These are phyloP conservation scores for Raffaelea ambrosiae DNA, from an alignment of 2,329 filamentous ascomycete genomes.

Conservation along the genomic window DNA sequence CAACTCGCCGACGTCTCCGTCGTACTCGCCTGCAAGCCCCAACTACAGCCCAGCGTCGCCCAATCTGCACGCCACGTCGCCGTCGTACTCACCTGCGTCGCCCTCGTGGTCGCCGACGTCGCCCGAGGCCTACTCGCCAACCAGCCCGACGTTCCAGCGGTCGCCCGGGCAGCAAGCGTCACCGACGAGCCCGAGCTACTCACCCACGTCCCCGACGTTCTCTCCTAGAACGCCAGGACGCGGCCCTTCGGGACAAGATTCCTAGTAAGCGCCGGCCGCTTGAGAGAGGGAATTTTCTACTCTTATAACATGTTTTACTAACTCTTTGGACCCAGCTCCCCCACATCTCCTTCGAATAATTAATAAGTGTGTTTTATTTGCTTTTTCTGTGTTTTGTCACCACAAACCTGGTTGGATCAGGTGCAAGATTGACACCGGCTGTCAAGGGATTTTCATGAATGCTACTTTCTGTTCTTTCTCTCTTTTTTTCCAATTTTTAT, in stretches of 20 bases:
- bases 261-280: constrained; percentile 26
- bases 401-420: constrained; percentile 8
- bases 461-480: too few species aligned
- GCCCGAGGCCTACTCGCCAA: constrained; percentile 53
- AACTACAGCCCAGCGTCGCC: constrained; percentile 64
- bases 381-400: constrained; percentile 2
- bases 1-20: constrained; percentile 67
- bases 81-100: constrained; percentile 60
- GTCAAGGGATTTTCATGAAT: constrained; percentile 8
- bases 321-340: constrained; percentile 19
- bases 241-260: constrained; percentile 24
- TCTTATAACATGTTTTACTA: constrained; percentile 1
- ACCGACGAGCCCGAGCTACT: constrained; percentile 63
- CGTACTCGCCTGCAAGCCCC: constrained; percentile 62
- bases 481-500: too few species aligned
- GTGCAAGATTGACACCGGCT: constrained; percentile 7
- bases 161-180: constrained; percentile 47
- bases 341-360: constrained; percentile 29
- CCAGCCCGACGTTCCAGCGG: constrained; percentile 51
- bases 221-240: constrained; percentile 36
- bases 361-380: constrained; percentile 12
- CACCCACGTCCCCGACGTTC: constrained; percentile 49
- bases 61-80: constrained; percentile 45
- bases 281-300: not conserved
- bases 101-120: constrained; percentile 75